phyloP scores from a whole-genome alignment of 2,329 filamentous ascomycete genomes.

The Fusarium sp. region DNA sequence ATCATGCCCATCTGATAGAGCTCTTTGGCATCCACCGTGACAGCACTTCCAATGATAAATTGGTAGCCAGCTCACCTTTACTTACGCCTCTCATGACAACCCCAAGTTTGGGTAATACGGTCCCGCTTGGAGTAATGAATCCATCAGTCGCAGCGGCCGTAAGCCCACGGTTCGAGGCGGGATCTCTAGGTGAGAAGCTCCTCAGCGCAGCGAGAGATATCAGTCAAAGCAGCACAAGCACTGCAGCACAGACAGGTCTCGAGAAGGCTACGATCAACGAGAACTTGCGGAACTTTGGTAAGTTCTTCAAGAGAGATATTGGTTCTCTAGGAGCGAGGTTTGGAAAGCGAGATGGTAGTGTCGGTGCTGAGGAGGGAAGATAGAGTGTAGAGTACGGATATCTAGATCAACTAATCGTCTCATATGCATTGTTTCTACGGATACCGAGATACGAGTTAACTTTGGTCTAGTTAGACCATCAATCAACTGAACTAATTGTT shows the following conservation, averaged over 20 bases:
- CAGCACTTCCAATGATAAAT: conserved; percentile 75
- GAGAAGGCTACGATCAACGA: conserved; percentile 85
- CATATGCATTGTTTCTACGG: conserved; percentile 4
- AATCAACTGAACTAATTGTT: not conserved
- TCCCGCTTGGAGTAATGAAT: conserved; percentile 56
- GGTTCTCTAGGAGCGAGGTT: conserved; percentile 80
- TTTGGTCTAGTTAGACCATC: not conserved
- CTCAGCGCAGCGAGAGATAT: conserved; percentile 91
- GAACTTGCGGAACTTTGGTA: conserved; percentile 94
- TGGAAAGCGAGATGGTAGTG: conserved; percentile 69
- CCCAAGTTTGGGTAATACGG: conserved; percentile 54
- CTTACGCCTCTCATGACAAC: conserved; percentile 73
- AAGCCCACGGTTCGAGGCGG: conserved; percentile 78
- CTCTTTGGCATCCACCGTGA: conserved; percentile 86
- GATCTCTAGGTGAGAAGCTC: conserved; percentile 85
- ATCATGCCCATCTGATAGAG: conserved; percentile 86
- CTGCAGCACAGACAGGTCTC: conserved; percentile 56
- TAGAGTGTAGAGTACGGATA: conserved; percentile 13
- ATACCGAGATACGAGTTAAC: not conserved
- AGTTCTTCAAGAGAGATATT: conserved; percentile 93
- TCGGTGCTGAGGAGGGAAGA: conserved; percentile 46
- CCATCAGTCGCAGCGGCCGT: conserved; percentile 57
- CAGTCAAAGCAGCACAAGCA: conserved; percentile 63
- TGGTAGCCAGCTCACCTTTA: conserved; percentile 77
- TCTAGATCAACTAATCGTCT: conserved; percentile 2